Evolutionary conservation across 805 yeast species (phyloP), one percentile per base, ranked within the genome.

Genomic region (Spencermartinsiella europaea): DNA sequence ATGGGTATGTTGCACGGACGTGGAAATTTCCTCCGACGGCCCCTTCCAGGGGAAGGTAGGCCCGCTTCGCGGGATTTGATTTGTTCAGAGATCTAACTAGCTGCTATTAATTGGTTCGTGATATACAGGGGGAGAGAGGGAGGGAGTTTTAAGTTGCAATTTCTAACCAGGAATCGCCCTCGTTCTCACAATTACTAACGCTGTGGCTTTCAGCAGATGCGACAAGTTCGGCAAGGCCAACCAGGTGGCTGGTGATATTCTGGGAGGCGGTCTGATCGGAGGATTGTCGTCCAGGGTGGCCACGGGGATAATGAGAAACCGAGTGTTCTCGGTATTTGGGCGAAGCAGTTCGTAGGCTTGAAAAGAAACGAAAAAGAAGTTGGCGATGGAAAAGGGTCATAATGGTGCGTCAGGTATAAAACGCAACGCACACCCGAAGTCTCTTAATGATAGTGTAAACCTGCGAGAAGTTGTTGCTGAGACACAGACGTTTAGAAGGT

Each of bases 181-280:
- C 7, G 75, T 80, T 2, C 72, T 91, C 51, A 84, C 93, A 0
- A 60, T 81, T 38, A 86, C 95, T 42, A 91, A 91, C 63, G 83
- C 95, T 1, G 72, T 87, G 69, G 97, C 97, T 0, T 91, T 86
- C 66, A 85, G 95, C 21, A 77, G 86, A 57, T 88, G 97, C 66
- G 97, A 90, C 63, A 87, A 85, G 68, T 91, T 90, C 67, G 87
- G 95, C 42, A 84, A 80, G 61, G 95, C 95, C 21, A 83, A 83
- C 61, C 73, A 70, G 45, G 61, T 84, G 44, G 87, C 90, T 3
- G 67, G 64, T 15, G 31, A 22, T 16, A 27, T 45, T 15, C 48
- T 45, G 16, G 36, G 43, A 10, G n/a, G 35, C 2, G 45, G 34
- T 2, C 42, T 40, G 22, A 21, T 27, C 12, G 8, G 34, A 16